Conservation (phyloP, 2,329 filamentous ascomycete species). For the Podosphaera leucotricha region DNA sequence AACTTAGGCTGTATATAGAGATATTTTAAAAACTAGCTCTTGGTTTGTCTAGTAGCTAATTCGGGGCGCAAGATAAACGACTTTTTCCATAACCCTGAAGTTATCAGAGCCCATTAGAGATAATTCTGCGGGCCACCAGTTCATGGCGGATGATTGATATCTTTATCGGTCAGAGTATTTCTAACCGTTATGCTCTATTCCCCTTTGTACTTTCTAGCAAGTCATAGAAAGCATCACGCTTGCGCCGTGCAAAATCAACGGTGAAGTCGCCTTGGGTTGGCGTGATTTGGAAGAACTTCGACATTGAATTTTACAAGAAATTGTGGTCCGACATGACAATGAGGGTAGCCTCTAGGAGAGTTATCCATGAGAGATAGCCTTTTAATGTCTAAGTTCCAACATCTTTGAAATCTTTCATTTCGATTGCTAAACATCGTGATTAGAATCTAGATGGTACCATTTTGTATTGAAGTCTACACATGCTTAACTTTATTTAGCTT, state of each 20-base stretch:
- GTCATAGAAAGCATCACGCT: neutral
- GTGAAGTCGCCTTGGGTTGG: neutral
- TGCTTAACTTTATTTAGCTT: neutral
- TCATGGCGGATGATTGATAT: neutral
- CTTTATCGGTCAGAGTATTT: neutral
- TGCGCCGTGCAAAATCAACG: neutral
- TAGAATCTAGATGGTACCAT: neutral
- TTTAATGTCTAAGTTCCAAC: neutral
- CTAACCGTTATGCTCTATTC: neutral
- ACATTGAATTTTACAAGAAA: neutral
- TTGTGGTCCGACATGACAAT: neutral
- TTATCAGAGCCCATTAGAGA: neutral
- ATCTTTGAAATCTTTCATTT: neutral
- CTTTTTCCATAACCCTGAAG: neutral
- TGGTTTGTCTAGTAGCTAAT: neutral
- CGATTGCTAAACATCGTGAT: neutral
- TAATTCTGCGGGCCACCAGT: neutral
- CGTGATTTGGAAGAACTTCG: neutral
- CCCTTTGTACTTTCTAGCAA: neutral
- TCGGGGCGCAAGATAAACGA: neutral
- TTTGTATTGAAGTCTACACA: neutral
- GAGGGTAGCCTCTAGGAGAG: neutral
- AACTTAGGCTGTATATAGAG: neutral
- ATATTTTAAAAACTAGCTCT: neutral
- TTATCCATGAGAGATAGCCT: neutral